Evolutionary conservation across 805 yeast species (phyloP).

Genomic region (Candida chilensis): DNA sequence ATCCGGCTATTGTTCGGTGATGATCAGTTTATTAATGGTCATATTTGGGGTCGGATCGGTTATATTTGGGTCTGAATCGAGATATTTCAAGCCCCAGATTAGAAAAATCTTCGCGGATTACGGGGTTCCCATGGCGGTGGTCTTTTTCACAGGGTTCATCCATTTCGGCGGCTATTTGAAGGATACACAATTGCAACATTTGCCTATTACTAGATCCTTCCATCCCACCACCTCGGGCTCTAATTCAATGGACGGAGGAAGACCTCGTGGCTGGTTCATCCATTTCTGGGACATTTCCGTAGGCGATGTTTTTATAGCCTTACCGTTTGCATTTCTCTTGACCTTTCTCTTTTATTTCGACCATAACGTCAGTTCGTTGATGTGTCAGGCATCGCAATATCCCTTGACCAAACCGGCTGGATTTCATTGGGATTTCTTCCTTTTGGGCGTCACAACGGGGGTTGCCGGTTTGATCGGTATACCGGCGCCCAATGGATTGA

Average conservation of each 20-base stretch:
- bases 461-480: constrained; percentile 80
- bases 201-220: constrained; percentile 69
- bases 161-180: constrained; percentile 78
- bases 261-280: constrained; percentile 67
- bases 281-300: constrained; percentile 70
- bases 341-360: constrained; percentile 88
- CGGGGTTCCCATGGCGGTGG: constrained; percentile 73
- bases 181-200: constrained; percentile 43
- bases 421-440: constrained; percentile 86
- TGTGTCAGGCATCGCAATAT: constrained; percentile 79
- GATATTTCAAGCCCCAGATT: constrained; percentile 46
- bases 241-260: constrained; percentile 12
- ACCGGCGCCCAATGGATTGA: constrained; percentile 94
- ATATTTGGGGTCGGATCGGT: constrained; percentile 61
- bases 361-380: constrained; percentile 88
- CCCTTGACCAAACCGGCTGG: constrained; percentile 81
- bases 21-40: constrained; percentile 67
- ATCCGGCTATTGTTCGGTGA: constrained; percentile 66
- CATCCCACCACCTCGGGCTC: constrained; percentile 48
- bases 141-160: constrained; percentile 88
- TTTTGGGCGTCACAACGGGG: constrained; percentile 83
- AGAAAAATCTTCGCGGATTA: constrained; percentile 78
- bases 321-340: constrained; percentile 85
- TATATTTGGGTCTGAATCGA: constrained; percentile 51
- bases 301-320: constrained; percentile 74